Conservation (phyloP, 2,329 filamentous ascomycete species). For the Cryphonectria parasitica region DNA sequence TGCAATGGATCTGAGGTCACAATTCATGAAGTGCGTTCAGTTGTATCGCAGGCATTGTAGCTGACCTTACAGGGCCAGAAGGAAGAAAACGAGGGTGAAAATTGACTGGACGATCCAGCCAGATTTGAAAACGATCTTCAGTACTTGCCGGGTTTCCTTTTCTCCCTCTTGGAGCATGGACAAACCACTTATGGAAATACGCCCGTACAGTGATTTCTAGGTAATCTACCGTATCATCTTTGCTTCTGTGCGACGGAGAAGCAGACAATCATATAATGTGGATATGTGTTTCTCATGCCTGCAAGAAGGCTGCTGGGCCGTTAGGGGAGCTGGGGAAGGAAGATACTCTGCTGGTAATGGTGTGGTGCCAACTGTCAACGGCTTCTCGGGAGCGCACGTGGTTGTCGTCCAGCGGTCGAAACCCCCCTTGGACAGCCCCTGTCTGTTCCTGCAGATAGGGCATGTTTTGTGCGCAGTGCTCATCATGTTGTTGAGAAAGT, state of each 20-base stretch:
- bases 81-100: too few relatives aligned
- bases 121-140: too few relatives aligned
- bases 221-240: too few relatives aligned
- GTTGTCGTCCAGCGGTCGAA: background rate
- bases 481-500: background rate
- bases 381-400: slow-evolving; percentile 7
- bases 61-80: background rate
- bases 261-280: background rate
- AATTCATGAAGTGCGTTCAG: background rate
- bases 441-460: background rate
- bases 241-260: too few relatives aligned
- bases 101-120: too few relatives aligned
- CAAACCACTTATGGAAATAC: too few relatives aligned
- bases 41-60: background rate
- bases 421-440: background rate
- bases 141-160: too few relatives aligned
- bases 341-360: background rate
- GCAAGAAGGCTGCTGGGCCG: background rate
- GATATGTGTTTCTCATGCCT: background rate
- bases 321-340: background rate
- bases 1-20: background rate
- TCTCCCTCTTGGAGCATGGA: too few relatives aligned
- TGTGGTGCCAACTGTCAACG: background rate
- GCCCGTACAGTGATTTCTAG: too few relatives aligned
- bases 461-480: background rate